These are phyloP conservation scores for Spencermartinsiella europaea DNA, from an alignment of 805 yeast species.

Conservation along the genomic window DNA sequence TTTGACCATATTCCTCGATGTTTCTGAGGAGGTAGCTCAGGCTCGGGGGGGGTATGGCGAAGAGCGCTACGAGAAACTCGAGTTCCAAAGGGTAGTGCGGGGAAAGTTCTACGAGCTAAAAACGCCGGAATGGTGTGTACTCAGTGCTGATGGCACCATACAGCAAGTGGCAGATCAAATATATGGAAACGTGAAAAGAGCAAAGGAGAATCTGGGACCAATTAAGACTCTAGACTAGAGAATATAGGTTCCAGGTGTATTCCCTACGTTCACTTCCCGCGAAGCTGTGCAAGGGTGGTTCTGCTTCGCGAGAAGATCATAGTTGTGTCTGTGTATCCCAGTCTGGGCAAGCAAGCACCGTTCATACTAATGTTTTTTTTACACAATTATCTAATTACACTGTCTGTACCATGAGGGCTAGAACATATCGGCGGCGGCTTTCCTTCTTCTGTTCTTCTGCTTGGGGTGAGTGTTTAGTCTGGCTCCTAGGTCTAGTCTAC, in stretches of 20 bases:
- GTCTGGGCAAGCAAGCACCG: no score
- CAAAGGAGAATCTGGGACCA: background rate
- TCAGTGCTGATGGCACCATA: background rate
- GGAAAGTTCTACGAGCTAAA: conserved; percentile 42
- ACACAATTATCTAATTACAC: no score
- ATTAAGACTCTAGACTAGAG: no score
- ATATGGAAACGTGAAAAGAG: background rate
- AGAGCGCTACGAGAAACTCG: conserved; percentile 79
- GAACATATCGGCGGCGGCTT: no score
- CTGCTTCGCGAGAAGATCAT: no score
- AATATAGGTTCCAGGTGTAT: no score
- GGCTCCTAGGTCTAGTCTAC: conserved; percentile 15
- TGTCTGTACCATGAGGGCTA: no score
- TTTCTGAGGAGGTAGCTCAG: conserved; percentile 42
- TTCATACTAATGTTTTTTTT: no score
- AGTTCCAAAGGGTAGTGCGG: conserved; percentile 72
- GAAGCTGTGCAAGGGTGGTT: no score
- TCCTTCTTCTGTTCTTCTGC: conserved; percentile 7
- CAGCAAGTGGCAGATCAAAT: background rate
- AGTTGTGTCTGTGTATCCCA: no score
- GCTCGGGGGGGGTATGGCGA: conserved; percentile 80
- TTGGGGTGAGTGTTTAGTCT: conserved; percentile 1
- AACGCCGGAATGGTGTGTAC: background rate
- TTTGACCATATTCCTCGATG: conserved; percentile 66
- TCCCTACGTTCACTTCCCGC: no score